These are phyloP conservation scores for Brassica napus DNA, from an alignment of 345 rosid genomes.

Conservation along the genomic window Da-Ae NC_063442.1:2940001-2940500, in stretches of 20 bases:
- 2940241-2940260: neutral
- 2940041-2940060: conserved; percentile 79
- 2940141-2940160: conserved; percentile 85
- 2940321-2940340: conserved; percentile 90
- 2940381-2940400: conserved; percentile 56
- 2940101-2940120: neutral
- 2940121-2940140: conserved; percentile 51
- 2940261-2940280: neutral
- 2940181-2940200: conserved; percentile 69
- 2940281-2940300: neutral
- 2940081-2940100: neutral
- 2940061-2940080: neutral
- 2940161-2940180: conserved; percentile 91
- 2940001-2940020: conserved; percentile 67
- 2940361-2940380: conserved; percentile 50
- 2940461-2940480: neutral
- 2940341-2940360: conserved; percentile 78
- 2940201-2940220: neutral
- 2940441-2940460: neutral
- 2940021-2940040: conserved; percentile 81
- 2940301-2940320: conserved; percentile 72
- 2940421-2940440: neutral
- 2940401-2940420: neutral
- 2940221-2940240: neutral
- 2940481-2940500: neutral